Conservation (phyloP, 768 basidiomycete genomes). For the Mycena epipterygia region DNA sequence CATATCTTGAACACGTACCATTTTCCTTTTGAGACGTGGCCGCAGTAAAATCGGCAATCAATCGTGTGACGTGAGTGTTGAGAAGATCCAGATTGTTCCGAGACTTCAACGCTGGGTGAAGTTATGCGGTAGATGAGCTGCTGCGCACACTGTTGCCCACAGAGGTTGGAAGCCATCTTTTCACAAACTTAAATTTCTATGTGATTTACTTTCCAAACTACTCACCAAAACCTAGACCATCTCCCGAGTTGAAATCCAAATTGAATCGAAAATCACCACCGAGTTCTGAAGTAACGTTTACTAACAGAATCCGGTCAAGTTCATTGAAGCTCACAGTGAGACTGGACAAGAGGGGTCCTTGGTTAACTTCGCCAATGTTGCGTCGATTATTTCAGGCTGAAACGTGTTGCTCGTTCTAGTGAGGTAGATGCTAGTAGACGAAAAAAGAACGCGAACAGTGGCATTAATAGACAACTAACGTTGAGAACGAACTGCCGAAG, state of each 20-base stretch:
- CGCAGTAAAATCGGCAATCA: no score
- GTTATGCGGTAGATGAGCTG: slow-evolving; percentile 35
- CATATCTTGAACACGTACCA: no score
- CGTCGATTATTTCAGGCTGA: slow-evolving; percentile 41
- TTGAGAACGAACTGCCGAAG: slow-evolving; percentile 32
- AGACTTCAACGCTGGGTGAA: slow-evolving; percentile 31
- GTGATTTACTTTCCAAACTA: neutral
- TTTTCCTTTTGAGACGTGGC: no score
- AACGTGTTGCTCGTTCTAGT: slow-evolving; percentile 40
- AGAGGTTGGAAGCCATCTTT: slow-evolving; percentile 34
- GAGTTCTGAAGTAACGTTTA: slow-evolving; percentile 38
- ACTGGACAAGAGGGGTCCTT: slow-evolving; percentile 36
- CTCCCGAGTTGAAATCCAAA: slow-evolving; percentile 45
- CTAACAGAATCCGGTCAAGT: slow-evolving; percentile 36
- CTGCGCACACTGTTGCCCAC: slow-evolving; percentile 34
- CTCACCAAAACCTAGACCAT: slow-evolving; percentile 45
- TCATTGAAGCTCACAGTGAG: slow-evolving; percentile 31
- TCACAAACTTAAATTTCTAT: neutral
- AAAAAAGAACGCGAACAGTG: neutral
- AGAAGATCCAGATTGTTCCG: slow-evolving; percentile 38
- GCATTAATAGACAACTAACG: no score
- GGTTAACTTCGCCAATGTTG: slow-evolving; percentile 39
- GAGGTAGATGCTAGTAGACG: no score
- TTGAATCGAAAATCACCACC: slow-evolving; percentile 42
- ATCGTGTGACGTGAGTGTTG: slow-evolving; percentile 19